These are phyloP conservation scores for Echium plantagineum DNA, from an alignment of 257 asterid species.

Conservation along the genomic window DNA sequence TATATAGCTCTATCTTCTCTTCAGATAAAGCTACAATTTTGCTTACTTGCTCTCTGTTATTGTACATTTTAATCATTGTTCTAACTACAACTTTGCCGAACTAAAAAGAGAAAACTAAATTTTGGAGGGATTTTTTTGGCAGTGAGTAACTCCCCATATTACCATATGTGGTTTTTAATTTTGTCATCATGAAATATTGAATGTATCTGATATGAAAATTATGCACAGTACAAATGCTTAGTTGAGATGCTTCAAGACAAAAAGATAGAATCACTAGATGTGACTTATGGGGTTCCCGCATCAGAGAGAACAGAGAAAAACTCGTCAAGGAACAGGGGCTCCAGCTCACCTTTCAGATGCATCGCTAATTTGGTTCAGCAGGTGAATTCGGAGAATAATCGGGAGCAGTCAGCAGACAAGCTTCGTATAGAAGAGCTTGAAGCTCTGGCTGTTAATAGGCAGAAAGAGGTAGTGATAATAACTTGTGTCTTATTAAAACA, in stretches of 20 bases:
- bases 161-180: conserved; percentile 6
- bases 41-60: background rate
- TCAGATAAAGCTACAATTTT: background rate
- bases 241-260: conserved; percentile 67
- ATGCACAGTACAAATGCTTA: conserved; percentile 65
- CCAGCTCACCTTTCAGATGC: conserved; percentile 90
- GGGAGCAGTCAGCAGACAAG: conserved; percentile 50
- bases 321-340: conserved; percentile 61
- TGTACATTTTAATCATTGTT: too few species aligned
- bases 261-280: conserved; percentile 36
- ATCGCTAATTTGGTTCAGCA: conserved; percentile 75
- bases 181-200: conserved; percentile 2
- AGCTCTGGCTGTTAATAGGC: conserved; percentile 46
- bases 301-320: conserved; percentile 43
- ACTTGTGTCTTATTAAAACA: background rate
- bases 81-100: too few species aligned
- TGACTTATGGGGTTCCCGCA: conserved; percentile 28
- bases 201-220: conserved; percentile 14
- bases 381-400: conserved; percentile 79
- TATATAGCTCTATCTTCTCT: background rate
- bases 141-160: background rate
- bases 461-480: conserved; percentile 50
- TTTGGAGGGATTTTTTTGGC: too few species aligned
- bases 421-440: conserved; percentile 68
- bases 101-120: too few species aligned